A percentile compares a stretch with the other conserved stretches of the same genome.
Evolutionary conservation across 805 yeast genomes (phyloP).

Genomic region (Tetrapisispora nanseiensis): DNA sequence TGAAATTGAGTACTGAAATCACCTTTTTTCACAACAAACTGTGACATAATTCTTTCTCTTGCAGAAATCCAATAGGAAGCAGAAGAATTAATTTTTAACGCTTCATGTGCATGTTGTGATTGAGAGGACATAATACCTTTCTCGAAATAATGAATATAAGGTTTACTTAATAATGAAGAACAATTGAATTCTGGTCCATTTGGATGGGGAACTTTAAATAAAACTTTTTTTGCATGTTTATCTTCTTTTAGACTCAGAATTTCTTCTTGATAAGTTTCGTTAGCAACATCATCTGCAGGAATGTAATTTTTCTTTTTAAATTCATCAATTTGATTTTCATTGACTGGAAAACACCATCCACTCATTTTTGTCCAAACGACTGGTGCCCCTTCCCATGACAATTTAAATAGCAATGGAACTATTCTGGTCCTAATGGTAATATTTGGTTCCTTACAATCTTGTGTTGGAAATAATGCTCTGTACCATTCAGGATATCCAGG

Average conservation of each 20-base stretch:
- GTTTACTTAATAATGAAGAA: constrained; percentile 67
- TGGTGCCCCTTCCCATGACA: constrained; percentile 82
- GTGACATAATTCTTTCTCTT: constrained; percentile 72
- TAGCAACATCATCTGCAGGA: constrained; percentile 15
- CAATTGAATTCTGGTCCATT: constrained; percentile 70
- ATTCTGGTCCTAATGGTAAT: constrained; percentile 65
- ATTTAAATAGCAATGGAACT: constrained; percentile 63
- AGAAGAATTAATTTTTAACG: constrained; percentile 62
- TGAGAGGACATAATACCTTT: constrained; percentile 63
- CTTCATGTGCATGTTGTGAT: constrained; percentile 63
- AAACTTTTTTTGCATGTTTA: constrained; percentile 8
- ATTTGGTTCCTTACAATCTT: constrained; percentile 35
- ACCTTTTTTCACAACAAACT: constrained; percentile 64
- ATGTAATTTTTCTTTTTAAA: constrained; percentile 31
- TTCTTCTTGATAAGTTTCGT: constrained; percentile 9
- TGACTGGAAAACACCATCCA: constrained; percentile 87
- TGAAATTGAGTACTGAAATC: constrained; percentile 22
- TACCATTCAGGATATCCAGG: constrained; percentile 97
- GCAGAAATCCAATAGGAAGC: constrained; percentile 92
- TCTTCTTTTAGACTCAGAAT: constrained; percentile 6
- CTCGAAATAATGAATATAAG: constrained; percentile 62
- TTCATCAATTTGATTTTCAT: constrained; percentile 19
- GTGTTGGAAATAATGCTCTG: constrained; percentile 40
- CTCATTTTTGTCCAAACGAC: constrained; percentile 64
- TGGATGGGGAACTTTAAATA: constrained; percentile 80